phyloP scores from a whole-genome alignment of 805 yeast genomes.

The Candida pini region DNA sequence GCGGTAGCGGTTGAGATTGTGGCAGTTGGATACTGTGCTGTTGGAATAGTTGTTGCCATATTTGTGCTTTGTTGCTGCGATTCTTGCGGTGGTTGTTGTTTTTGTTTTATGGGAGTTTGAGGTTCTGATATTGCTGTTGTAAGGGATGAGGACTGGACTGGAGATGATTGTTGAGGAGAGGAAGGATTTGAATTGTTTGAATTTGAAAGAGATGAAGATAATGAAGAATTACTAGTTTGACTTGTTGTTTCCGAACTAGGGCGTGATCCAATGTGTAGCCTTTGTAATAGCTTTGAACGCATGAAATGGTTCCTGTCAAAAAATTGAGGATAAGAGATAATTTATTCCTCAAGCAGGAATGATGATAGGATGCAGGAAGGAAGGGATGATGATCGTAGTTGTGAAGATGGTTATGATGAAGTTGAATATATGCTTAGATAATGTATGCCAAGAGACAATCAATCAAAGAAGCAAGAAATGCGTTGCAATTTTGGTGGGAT shows the following conservation, averaged over 20 bases:
- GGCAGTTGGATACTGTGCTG: not conserved
- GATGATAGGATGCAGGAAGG: not conserved
- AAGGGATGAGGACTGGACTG: not conserved
- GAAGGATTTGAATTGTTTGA: too few species aligned
- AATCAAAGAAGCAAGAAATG: not conserved
- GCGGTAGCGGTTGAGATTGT: constrained; percentile 1
- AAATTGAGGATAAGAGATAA: too few species aligned
- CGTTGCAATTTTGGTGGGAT: not conserved
- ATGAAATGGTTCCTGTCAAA: constrained; percentile 6
- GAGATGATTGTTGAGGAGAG: too few species aligned
- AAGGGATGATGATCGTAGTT: not conserved
- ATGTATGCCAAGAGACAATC: not conserved
- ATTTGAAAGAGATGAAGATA: too few species aligned
- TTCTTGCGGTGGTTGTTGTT: not conserved
- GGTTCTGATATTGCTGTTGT: not conserved
- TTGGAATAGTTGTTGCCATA: constrained; percentile 2
- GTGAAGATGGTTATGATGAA: not conserved
- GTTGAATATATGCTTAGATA: too few species aligned
- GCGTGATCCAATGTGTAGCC: constrained; percentile 21
- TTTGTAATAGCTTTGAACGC: constrained; percentile 22
- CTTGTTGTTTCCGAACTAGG: constrained; percentile 10
- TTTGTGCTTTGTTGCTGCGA: constrained; percentile 1
- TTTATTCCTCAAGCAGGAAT: not conserved
- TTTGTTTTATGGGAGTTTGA: not conserved
- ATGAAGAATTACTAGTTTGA: too few species aligned